phyloP scores from a whole-genome alignment of 2,329 filamentous ascomycete genomes.

The Colletotrichum sp. region DNA sequence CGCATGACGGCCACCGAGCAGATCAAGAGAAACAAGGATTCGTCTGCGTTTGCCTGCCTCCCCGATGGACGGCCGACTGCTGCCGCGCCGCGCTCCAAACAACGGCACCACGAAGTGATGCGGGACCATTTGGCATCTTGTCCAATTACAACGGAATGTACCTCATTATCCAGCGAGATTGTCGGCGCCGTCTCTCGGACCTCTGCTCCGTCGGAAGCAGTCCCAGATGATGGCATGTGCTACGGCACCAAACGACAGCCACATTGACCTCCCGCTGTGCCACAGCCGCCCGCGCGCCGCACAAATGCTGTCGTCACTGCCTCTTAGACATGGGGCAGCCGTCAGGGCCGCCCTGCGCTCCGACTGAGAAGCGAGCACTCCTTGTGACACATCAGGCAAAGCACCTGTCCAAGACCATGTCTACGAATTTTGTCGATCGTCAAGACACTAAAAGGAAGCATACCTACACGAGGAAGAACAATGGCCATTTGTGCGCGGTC shows the following conservation, averaged over 20 bases:
- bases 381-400: neutral
- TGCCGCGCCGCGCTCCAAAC: neutral
- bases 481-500: neutral
- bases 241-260: slow-evolving; percentile 6
- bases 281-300: neutral
- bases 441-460: neutral
- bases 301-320: neutral
- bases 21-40: neutral
- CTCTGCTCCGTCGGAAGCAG: neutral
- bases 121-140: neutral
- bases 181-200: neutral
- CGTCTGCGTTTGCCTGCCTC: neutral
- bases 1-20: neutral
- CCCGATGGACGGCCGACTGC: neutral
- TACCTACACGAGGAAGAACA: neutral
- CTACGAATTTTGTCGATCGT: neutral
- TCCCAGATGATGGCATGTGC: neutral
- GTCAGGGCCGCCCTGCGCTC: neutral
- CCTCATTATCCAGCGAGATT: neutral
- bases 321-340: neutral
- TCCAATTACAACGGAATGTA: neutral
- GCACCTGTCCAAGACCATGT: neutral
- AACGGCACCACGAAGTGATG: neutral
- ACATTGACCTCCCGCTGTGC: slow-evolving; percentile 5
- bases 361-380: neutral